Evolutionary conservation across 352 stramenopile species (phyloP), one percentile per base, ranked within the genome.

Genomic region (Globisporangium perplexum): DNA sequence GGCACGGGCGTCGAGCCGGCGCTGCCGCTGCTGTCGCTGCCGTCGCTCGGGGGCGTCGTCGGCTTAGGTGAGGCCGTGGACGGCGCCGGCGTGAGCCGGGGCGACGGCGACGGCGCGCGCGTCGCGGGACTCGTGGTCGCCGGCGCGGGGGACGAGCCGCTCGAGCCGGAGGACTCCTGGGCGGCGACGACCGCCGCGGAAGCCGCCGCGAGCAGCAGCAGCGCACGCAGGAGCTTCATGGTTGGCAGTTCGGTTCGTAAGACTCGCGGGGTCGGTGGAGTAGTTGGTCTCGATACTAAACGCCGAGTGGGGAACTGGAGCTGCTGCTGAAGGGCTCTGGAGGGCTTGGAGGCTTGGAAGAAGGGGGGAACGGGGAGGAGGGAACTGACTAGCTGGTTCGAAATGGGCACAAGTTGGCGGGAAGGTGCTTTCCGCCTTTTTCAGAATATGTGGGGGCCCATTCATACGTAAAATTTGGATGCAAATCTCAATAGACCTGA

Each of bases 61-160:
- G 57, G 57, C 36, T 33, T 64, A 31, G 67, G 66, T 35, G 41
- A 59, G 5, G 47, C 66, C 4, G 58, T 68, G 22, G 50, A 59
- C 12, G 50, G 28, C 28, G 46, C 33, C 38, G 72, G 54, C 15
- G 61, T 60, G 62, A 39, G 33, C 14, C 41, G 41, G 8, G 41
- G 23, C n/a, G 41, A 18, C 41, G 41, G 41, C 41, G 41, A 24
- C 20, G 41, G 41, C 41, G 41, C 41, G 12, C 20, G 41, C 20
- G 41, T 28, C 11, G 20, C n/a, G 2, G 41, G 41, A 8, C 18
- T n/a, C 4, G 41, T 6, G 20, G 8, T 46, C 41, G 41, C 5
- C 10, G 41, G 41, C n/a, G 41, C 20, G 41, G 14, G 41, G 8
- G 41, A 18, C 17, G 5, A 7, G n/a, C 41, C 41, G 11, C 41